Conservation (phyloP, 2,329 filamentous ascomycete genomes). For the Penicillium sp. region DNA sequence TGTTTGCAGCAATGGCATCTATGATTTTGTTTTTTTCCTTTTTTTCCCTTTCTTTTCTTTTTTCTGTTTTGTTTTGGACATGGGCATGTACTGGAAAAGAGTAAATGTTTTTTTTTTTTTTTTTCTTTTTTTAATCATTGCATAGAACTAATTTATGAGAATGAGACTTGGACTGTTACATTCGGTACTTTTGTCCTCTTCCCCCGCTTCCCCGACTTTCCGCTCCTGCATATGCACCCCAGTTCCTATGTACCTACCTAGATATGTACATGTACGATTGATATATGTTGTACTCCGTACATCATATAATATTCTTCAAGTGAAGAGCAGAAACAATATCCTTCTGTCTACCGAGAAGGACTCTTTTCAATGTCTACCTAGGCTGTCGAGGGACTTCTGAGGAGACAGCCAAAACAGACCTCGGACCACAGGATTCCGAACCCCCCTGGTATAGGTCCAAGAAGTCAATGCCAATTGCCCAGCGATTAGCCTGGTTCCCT, state of each 20-base stretch:
- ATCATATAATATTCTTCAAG: not conserved
- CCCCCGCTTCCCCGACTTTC: not conserved
- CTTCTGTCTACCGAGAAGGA: not conserved
- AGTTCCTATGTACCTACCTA: not conserved
- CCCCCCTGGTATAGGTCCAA: not conserved
- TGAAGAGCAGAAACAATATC: not conserved
- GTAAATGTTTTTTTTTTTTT: not conserved
- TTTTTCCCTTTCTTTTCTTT: not conserved
- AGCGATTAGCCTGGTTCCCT: not conserved
- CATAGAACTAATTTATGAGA: slow-evolving; percentile 2
- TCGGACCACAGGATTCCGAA: slow-evolving; percentile 1
- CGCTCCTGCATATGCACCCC: not conserved
- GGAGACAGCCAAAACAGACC: not conserved
- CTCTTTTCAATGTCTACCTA: not conserved
- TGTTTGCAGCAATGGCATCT: not conserved
- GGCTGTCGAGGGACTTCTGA: not conserved
- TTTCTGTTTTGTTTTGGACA: not conserved
- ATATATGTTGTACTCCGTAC: not conserved
- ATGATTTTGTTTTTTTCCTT: not conserved
- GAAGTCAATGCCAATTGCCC: not conserved
- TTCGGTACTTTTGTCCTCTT: not conserved
- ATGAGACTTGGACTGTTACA: not conserved
- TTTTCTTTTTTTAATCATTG: not conserved
- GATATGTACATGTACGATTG: not conserved
- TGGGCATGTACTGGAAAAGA: slow-evolving; percentile 4